Evolutionary conservation across 306 rosid genomes (phyloP).

Genomic region (Biancaea sappan): DNA sequence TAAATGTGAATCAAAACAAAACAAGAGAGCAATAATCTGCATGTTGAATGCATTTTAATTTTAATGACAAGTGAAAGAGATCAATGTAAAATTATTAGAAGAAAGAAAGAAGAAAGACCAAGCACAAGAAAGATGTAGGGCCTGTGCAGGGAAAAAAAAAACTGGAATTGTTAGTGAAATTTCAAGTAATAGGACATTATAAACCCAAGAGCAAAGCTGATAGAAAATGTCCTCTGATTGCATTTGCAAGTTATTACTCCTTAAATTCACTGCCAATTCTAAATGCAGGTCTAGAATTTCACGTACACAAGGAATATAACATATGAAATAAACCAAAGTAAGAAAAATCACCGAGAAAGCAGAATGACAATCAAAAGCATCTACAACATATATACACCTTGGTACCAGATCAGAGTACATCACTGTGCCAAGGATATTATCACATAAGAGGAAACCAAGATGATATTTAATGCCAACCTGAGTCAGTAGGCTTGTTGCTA

Average conservation of each 20-base stretch:
- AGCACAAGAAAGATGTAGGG: neutral
- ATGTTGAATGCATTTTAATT: neutral
- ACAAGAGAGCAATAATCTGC: neutral
- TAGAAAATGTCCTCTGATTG: neutral
- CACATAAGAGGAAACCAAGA: neutral
- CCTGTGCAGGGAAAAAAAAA: neutral
- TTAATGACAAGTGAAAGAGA: constrained; percentile 20
- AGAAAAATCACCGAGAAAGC: neutral
- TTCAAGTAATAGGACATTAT: constrained; percentile 10
- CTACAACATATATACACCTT: neutral
- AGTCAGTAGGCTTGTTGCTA: constrained; percentile 64
- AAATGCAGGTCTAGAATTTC: neutral
- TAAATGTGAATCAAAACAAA: neutral
- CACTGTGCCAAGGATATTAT: constrained; percentile 1
- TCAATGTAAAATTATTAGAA: constrained; percentile 12
- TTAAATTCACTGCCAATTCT: neutral
- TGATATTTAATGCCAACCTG: constrained; percentile 47
- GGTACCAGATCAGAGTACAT: neutral
- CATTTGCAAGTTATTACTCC: neutral
- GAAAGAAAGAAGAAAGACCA: constrained; percentile 9
- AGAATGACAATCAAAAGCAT: neutral
- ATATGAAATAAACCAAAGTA: constrained; percentile 11
- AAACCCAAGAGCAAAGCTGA: neutral
- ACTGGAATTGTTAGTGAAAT: neutral
- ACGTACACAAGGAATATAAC: neutral